Percentiles rank a stretch among this genome's conserved stretches.
Evolutionary conservation across 768 basidiomycete genomes (phyloP).

Genomic region (Guyanaporus albipodus): DNA sequence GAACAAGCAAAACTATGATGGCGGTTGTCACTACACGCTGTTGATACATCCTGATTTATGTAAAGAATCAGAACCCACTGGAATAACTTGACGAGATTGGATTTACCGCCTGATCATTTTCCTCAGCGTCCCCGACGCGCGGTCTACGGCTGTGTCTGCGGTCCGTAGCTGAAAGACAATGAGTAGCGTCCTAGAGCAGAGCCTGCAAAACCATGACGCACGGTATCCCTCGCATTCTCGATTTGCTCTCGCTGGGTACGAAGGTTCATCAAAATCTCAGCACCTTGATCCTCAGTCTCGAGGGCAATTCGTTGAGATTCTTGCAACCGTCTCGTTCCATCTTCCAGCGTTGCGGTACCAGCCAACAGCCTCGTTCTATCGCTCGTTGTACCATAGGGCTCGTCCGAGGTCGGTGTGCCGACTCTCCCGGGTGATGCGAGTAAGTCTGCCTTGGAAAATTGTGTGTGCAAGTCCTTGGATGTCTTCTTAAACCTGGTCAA

Average conservation of each 20-base stretch:
- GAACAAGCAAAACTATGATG: constrained; percentile 80
- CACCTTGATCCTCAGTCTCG: constrained; percentile 94
- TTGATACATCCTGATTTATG: constrained; percentile 89
- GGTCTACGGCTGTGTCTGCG: constrained; percentile 86
- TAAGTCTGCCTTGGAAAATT: constrained; percentile 74
- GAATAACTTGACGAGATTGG: background rate
- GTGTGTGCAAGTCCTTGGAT: constrained; percentile 66
- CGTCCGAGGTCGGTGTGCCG: constrained; percentile 55
- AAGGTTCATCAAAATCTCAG: constrained; percentile 85
- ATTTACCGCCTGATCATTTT: constrained; percentile 93
- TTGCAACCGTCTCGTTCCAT: constrained; percentile 79
- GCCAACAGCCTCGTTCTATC: constrained; percentile 79
- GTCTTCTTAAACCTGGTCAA: constrained; percentile 78
- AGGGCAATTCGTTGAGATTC: constrained; percentile 91
- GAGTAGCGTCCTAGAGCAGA: background rate
- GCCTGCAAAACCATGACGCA: constrained; percentile 34
- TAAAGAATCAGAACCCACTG: constrained; percentile 20
- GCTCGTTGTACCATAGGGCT: constrained; percentile 67
- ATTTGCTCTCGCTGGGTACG: constrained; percentile 90
- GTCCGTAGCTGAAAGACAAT: constrained; percentile 57
- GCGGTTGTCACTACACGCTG: constrained; percentile 84
- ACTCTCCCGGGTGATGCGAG: constrained; percentile 46
- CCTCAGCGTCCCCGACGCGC: constrained; percentile 87
- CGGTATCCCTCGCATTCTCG: constrained; percentile 86
- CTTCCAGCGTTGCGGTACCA: constrained; percentile 74